Evolutionary conservation across 805 yeast species (phyloP), one percentile per base, ranked within the genome.

Genomic region (Kodamaea kakaduensis): DNA sequence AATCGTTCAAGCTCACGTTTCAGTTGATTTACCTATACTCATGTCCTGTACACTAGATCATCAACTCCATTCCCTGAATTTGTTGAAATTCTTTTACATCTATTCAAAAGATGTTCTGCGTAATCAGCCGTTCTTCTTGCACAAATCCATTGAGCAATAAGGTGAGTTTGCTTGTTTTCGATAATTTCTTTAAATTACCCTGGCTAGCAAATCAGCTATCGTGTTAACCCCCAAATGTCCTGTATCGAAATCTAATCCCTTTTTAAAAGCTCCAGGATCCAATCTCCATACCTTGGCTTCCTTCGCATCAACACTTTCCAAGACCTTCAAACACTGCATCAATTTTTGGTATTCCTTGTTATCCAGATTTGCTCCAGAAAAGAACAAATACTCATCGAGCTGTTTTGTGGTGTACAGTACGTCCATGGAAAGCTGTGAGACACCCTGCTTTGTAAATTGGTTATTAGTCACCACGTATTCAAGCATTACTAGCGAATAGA

Each of bases 401-500:
- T 46, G 37, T 7, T 34, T 26, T 2, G 42, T 37, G 16, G 56
- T 31, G 31, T 39, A 58, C 6, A 48, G 48, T 20, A 64, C 44
- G 42, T 67, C 72, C 4, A 38, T 36, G 8, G 45, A 42, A 17
- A 67, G 49, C 43, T 65, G 71, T n/a, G 36, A 38, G 5, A 55
- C 48, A 1, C 72, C 72, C 2, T 16, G 16, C 15, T 42, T 48
- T 37, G 50, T 55, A 43, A 67, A 67, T 37, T 48, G 56, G 41
- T 64, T 64, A 40, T 65, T 67, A 21, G 69, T 59, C 25, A 67
- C 47, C 22, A 67, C 50, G 37, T 62, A 67, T 38, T 67, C 73
- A 22, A 46, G 50, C 31, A 64, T 40, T 10, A 64, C 51, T 9
- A 37, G 33, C 12, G 61, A 54, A 10, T 58, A 32, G 3, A 52